Evolutionary conservation across 169 alveolate genomes (phyloP), one percentile per base, ranked within the genome.

Genomic region (Eimeria tenella): DNA sequence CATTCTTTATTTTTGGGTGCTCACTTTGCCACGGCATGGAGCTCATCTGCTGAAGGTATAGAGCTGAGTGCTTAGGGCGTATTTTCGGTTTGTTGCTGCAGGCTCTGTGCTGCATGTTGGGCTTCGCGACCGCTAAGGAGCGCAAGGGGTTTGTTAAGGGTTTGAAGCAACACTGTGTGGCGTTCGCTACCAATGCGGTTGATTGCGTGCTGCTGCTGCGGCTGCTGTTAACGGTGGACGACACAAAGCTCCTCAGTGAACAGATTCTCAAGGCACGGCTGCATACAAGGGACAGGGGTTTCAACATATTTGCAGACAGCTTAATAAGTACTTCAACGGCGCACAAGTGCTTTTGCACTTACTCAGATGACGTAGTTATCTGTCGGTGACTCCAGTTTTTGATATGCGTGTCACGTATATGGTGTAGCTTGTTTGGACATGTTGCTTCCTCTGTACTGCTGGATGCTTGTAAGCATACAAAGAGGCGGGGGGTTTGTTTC

Each of bases 101-200:
- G 95, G 95, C 93, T 15, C 77, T 82, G 58, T 42, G 19, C 19
- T 62, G 93, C n/a, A 31, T 92, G 23, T 31, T 63, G 19, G 95
- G 95, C 83, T 92, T 17, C 52, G 91, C 95, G 42, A 55, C 95
- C 0, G 95, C 95, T 11, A 92, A 92, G 63, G 93, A 92, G 71
- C 56, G 95, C n/a, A 92, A 92, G 53, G 8, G 23, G 17, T 4
- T 79, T 19, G 71, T 92, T 5, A 77, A 82, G 84, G 92, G 53
- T 56, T 13, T 82, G 88, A 92, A 92, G 63, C 65, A 79, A 53
- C 68, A 68, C 31, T 31, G 74, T 23, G 62, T 89, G 77, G 74
- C 94, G 17, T 53, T 89, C 60, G 65, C 79, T 5, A 31, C 52
- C n/a, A 77, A 75, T 42, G 58, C 89, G 19, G 89, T 89, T 4